These are phyloP conservation scores for Gentiana dahurica DNA, from an alignment of 257 asterid genomes.

Conservation along the genomic window DNA sequence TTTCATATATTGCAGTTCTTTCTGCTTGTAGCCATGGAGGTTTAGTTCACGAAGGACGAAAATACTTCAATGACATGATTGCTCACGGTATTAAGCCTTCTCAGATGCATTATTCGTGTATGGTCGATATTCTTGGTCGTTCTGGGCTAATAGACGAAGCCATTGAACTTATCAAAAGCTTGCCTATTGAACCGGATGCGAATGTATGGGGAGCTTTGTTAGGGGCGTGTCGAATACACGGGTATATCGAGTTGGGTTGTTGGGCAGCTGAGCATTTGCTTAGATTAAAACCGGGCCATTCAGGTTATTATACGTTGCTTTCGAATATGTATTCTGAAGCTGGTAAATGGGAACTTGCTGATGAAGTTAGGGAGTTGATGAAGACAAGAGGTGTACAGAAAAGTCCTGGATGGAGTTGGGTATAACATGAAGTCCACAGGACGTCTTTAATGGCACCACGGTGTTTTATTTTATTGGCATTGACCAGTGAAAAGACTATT, in stretches of 20 bases:
- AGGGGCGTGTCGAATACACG: slow-evolving; percentile 59
- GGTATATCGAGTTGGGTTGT: slow-evolving; percentile 54
- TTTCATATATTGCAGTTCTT: slow-evolving; percentile 55
- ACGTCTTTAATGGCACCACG: too few relatives aligned
- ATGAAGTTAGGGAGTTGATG: slow-evolving; percentile 57
- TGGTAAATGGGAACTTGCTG: slow-evolving; percentile 75
- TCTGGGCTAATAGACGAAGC: slow-evolving; percentile 58
- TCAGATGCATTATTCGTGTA: slow-evolving; percentile 69
- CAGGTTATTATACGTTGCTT: slow-evolving; percentile 63
- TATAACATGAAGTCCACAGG: slow-evolving; percentile 25
- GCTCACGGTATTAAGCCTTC: slow-evolving; percentile 41
- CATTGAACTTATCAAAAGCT: slow-evolving; percentile 28
- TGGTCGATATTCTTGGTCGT: slow-evolving; percentile 80
- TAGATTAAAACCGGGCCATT: slow-evolving; percentile 48
- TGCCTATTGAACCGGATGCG: slow-evolving; percentile 33
- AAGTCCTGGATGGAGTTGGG: slow-evolving; percentile 81
- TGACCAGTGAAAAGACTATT: too few relatives aligned
- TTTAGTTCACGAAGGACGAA: slow-evolving; percentile 38
- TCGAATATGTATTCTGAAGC: slow-evolving; percentile 74
- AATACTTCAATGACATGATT: slow-evolving; percentile 44
- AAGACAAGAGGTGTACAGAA: slow-evolving; percentile 48
- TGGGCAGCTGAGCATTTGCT: slow-evolving; percentile 65
- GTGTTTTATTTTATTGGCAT: too few relatives aligned
- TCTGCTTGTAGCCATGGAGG: slow-evolving; percentile 79
- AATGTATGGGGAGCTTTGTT: slow-evolving; percentile 72